Conservation (phyloP, 768 basidiomycete genomes). For the Tricholoma hemisulphureum region DNA sequence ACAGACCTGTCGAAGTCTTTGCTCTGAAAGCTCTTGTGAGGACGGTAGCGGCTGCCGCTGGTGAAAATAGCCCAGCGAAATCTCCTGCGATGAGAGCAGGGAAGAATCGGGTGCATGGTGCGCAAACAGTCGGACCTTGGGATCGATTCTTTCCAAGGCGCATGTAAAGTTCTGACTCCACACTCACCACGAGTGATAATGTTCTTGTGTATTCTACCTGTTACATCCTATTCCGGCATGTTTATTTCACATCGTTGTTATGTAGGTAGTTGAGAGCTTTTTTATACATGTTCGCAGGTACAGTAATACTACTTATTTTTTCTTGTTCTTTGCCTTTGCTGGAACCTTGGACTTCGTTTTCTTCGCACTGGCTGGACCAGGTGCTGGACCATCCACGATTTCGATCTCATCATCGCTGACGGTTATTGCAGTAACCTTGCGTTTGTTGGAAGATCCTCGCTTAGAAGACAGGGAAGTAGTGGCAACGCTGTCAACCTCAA, state of each 20-base stretch:
- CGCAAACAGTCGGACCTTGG: slow-evolving; percentile 34
- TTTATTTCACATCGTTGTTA: not conserved
- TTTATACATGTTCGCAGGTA: not conserved
- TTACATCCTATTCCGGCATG: not conserved
- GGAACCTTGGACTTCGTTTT: slow-evolving; percentile 37
- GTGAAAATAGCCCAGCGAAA: slow-evolving; percentile 46
- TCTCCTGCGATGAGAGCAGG: slow-evolving; percentile 14
- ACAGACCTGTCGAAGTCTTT: slow-evolving; percentile 59
- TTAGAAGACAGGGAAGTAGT: slow-evolving; percentile 22
- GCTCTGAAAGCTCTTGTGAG: slow-evolving; percentile 56
- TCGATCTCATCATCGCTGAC: slow-evolving; percentile 57
- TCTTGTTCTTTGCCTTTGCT: slow-evolving; percentile 42
- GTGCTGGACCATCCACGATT: slow-evolving; percentile 46
- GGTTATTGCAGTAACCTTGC: slow-evolving; percentile 41
- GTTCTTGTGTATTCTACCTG: not conserved
- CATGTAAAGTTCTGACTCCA: not conserved
- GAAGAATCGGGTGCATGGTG: slow-evolving; percentile 17
- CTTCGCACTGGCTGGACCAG: slow-evolving; percentile 21
- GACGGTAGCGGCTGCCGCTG: slow-evolving; percentile 46
- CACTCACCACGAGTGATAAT: not conserved
- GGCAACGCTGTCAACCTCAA: slow-evolving; percentile 43
- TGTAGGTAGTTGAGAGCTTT: not conserved
- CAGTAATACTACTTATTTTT: slow-evolving; percentile 27
- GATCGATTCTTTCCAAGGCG: slow-evolving; percentile 44
- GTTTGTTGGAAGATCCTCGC: slow-evolving; percentile 39